Evolutionary conservation across 2,329 filamentous ascomycete species (phyloP).

Genomic region (Phaeoacremonium minimum): DNA sequence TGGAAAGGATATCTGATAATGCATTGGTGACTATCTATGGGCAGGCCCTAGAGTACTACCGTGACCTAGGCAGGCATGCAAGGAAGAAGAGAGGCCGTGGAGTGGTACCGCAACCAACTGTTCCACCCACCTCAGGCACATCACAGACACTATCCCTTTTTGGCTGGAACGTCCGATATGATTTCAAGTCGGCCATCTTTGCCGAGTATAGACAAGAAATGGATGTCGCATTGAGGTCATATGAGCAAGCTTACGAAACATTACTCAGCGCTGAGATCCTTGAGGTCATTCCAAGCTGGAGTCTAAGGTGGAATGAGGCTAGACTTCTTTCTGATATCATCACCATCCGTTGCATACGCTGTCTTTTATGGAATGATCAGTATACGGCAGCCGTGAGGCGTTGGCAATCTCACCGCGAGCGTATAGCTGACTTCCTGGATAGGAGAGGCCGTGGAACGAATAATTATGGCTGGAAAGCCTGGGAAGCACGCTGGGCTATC

Average conservation of each 20-base stretch:
- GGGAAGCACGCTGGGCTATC: slow-evolving; percentile 72
- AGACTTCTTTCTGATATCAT: slow-evolving; percentile 79
- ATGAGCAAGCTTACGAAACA: slow-evolving; percentile 80
- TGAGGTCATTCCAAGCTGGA: slow-evolving; percentile 87
- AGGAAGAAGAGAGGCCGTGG: slow-evolving; percentile 83
- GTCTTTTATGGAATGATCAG: slow-evolving; percentile 74
- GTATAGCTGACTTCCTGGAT: slow-evolving; percentile 74
- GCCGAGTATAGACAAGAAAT: slow-evolving; percentile 92
- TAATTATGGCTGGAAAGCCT: slow-evolving; percentile 92
- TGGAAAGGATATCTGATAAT: slow-evolving; percentile 68
- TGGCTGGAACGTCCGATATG: slow-evolving; percentile 91
- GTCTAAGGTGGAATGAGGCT: slow-evolving; percentile 86
- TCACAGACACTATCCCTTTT: slow-evolving; percentile 80
- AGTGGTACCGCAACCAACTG: slow-evolving; percentile 72
- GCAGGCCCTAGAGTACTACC: slow-evolving; percentile 81
- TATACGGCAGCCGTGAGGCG: slow-evolving; percentile 74
- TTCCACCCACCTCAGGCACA: slow-evolving; percentile 77
- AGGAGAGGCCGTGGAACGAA: slow-evolving; percentile 77
- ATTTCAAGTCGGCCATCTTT: slow-evolving; percentile 88
- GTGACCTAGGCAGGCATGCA: slow-evolving; percentile 87
- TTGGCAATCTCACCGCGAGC: slow-evolving; percentile 74
- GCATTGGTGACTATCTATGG: slow-evolving; percentile 71
- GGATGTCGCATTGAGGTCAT: slow-evolving; percentile 80
- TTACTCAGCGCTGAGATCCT: slow-evolving; percentile 80
- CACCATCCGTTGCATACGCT: slow-evolving; percentile 75